Percentiles rank a stretch among this genome's conserved stretches.
phyloP scores from a whole-genome alignment of 306 rosid genomes.

The Citrullus colocynthis region DNA sequence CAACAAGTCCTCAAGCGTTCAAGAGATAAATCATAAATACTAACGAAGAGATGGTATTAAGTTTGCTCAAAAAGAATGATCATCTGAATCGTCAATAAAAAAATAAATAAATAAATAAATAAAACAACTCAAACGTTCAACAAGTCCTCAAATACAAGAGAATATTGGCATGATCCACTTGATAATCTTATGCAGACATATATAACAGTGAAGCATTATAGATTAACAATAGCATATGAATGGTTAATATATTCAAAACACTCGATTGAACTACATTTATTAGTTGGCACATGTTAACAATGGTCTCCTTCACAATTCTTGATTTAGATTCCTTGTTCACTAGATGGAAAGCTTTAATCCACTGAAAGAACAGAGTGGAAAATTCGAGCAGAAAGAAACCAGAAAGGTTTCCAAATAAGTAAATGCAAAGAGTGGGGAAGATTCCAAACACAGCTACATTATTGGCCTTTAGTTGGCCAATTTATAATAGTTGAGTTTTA shows the following conservation, averaged over 20 bases:
- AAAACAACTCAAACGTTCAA: background rate
- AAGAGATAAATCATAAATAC: background rate
- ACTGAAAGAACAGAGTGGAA: background rate
- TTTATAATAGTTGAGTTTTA: background rate
- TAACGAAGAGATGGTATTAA: background rate
- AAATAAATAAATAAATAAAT: too few relatives aligned
- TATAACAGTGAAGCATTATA: background rate
- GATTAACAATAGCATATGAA: background rate
- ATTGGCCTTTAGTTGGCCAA: background rate
- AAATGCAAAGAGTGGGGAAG: background rate
- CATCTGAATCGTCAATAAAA: background rate
- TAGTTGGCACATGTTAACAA: background rate
- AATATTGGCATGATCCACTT: background rate
- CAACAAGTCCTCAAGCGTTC: too few relatives aligned
- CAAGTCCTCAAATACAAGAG: background rate
- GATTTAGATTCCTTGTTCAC: background rate
- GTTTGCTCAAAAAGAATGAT: background rate
- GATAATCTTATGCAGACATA: background rate
- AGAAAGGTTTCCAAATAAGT: background rate
- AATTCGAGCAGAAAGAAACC: background rate
- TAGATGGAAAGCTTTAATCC: background rate
- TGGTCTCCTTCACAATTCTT: background rate
- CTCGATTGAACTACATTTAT: background rate
- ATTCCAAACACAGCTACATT: background rate
- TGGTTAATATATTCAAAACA: background rate